Conservation (phyloP, 768 basidiomycete species). For the Suillus variegatus region DNA sequence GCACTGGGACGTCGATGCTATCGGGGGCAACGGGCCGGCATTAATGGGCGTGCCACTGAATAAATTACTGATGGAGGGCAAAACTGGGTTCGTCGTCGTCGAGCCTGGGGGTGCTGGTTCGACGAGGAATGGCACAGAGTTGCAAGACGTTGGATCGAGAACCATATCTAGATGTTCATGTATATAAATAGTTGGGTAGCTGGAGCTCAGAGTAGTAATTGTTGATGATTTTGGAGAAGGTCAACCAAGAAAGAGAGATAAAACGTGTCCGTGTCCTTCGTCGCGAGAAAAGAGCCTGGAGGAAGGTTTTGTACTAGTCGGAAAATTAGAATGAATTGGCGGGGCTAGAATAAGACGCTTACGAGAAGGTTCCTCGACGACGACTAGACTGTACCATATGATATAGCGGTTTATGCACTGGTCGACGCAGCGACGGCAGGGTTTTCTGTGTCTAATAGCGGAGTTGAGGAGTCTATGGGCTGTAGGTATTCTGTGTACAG, state of each 20-base stretch:
- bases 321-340: background rate
- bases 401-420: background rate
- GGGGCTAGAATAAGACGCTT: slow-evolving; percentile 5
- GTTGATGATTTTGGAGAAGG: background rate
- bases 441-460: background rate
- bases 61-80: background rate
- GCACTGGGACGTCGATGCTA: background rate
- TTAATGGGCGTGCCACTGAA: background rate
- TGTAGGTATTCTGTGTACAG: slow-evolving; percentile 4
- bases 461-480: background rate
- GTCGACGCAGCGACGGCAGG: slow-evolving; percentile 3
- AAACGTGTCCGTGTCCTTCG: background rate
- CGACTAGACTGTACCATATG: background rate
- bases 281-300: background rate
- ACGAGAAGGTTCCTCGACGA: slow-evolving; percentile 2
- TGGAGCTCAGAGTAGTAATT: background rate
- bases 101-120: background rate
- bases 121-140: background rate
- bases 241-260: background rate
- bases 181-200: background rate
- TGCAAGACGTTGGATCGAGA: background rate
- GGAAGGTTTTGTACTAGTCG: background rate
- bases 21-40: background rate
- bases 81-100: background rate
- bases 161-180: background rate